These are phyloP conservation scores for Penicillium sp. DNA, from an alignment of 2,329 filamentous ascomycete species.

Conservation along the genomic window DNA sequence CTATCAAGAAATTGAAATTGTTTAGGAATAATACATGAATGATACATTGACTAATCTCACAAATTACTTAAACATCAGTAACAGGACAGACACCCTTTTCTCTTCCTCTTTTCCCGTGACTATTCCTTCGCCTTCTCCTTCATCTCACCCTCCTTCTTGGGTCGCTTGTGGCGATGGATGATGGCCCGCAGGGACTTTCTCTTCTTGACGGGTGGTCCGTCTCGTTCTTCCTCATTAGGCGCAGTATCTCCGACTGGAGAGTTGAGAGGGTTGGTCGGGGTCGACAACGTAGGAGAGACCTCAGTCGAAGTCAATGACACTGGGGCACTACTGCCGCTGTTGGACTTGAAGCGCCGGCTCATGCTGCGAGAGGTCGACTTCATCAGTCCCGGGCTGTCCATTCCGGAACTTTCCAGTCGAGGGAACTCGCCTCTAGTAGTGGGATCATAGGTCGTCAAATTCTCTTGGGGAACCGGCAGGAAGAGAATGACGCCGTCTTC, in stretches of 20 bases:
- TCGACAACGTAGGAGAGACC: background rate
- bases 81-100: background rate
- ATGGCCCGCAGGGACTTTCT: constrained; percentile 21
- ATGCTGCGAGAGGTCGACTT: constrained; percentile 44
- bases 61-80: background rate
- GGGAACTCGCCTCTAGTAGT: constrained; percentile 72
- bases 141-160: background rate
- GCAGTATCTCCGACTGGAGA: background rate
- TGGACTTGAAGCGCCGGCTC: constrained; percentile 43
- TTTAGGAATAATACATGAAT: background rate
- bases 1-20: background rate
- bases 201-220: constrained; percentile 19
- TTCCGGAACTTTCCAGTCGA: constrained; percentile 54
- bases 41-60: background rate
- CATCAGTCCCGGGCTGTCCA: constrained; percentile 47
- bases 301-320: constrained; percentile 18
- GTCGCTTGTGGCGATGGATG: constrained; percentile 14
- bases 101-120: background rate
- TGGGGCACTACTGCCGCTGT: constrained; percentile 32
- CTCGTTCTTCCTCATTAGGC: constrained; percentile 18
- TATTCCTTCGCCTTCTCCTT: background rate
- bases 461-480: constrained; percentile 69
- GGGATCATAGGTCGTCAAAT: constrained; percentile 69
- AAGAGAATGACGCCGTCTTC: constrained; percentile 75
- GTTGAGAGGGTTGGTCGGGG: background rate